Conservation (phyloP, 345 rosid genomes). For the Hibiscus mutabilis region DNA sequence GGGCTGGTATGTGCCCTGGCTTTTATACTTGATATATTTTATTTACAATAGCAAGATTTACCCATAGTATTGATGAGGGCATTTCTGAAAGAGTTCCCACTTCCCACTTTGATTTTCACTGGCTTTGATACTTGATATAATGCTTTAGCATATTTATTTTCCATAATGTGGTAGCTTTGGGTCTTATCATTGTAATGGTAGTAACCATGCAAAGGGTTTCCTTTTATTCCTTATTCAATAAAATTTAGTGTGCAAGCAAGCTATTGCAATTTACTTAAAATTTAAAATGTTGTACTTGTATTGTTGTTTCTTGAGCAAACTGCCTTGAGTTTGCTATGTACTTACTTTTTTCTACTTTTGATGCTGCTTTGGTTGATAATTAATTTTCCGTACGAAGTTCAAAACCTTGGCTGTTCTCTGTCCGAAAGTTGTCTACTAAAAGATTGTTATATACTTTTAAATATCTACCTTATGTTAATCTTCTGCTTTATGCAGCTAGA, state of each 20-base stretch:
- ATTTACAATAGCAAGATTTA: too few species aligned
- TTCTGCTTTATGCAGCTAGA: slow-evolving; percentile 43
- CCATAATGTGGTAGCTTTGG: background rate
- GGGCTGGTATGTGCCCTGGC: slow-evolving; percentile 57
- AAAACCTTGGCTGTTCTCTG: background rate
- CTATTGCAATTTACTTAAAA: background rate
- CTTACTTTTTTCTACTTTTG: background rate
- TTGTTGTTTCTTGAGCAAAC: background rate
- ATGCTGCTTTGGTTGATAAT: background rate
- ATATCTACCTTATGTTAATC: background rate
- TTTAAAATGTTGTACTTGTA: background rate
- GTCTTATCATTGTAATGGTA: background rate
- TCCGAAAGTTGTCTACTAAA: background rate
- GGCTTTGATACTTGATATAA: background rate
- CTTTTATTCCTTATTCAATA: too few species aligned
- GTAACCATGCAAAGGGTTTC: background rate
- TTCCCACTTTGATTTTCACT: background rate
- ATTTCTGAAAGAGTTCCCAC: background rate
- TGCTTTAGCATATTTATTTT: background rate
- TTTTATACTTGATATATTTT: background rate
- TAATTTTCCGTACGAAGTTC: background rate
- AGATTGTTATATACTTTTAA: background rate
- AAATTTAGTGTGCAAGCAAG: too few species aligned
- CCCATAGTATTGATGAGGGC: background rate
- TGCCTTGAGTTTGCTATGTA: background rate